Percentiles rank a stretch among this genome's conserved stretches.
These are phyloP conservation scores for Talinum fruticosum DNA, from an alignment of 148 eudicot species.

Conservation along the genomic window DNA sequence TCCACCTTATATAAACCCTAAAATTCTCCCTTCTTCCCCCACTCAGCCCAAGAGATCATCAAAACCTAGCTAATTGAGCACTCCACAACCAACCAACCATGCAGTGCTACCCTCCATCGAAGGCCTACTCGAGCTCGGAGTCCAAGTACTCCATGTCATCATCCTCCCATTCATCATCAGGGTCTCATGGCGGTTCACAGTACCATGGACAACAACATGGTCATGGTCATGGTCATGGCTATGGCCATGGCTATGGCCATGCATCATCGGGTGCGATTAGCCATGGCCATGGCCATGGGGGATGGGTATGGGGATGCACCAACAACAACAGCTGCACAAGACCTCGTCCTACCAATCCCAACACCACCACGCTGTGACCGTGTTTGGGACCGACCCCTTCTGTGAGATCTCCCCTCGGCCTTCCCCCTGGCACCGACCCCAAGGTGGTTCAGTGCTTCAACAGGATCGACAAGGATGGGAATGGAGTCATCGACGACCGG, in stretches of 20 bases:
- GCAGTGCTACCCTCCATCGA: not conserved
- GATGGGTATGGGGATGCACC: not conserved
- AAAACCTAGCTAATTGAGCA: not conserved
- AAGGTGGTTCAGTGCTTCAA: conserved; percentile 23
- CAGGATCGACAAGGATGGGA: conserved; percentile 20
- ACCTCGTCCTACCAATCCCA: not conserved
- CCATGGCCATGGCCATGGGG: not conserved
- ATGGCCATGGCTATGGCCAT: not conserved
- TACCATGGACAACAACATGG: not conserved
- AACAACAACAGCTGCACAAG: not conserved
- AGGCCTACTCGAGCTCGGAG: not conserved
- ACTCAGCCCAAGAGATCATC: not conserved
- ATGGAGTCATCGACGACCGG: conserved; percentile 19
- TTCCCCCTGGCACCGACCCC: conserved; percentile 29
- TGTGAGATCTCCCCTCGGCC: conserved; percentile 14
- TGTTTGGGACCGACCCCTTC: conserved; percentile 17
- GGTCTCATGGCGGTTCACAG: no score
- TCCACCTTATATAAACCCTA: not conserved
- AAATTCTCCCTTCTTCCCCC: not conserved
- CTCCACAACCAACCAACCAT: not conserved
- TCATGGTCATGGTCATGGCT: not conserved
- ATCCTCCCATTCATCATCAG: not conserved
- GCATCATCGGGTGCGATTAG: not conserved
- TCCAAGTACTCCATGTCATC: not conserved
- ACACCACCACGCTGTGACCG: not conserved